phyloP scores from a whole-genome alignment of 768 basidiomycete species.

The Imleria badia region DNA sequence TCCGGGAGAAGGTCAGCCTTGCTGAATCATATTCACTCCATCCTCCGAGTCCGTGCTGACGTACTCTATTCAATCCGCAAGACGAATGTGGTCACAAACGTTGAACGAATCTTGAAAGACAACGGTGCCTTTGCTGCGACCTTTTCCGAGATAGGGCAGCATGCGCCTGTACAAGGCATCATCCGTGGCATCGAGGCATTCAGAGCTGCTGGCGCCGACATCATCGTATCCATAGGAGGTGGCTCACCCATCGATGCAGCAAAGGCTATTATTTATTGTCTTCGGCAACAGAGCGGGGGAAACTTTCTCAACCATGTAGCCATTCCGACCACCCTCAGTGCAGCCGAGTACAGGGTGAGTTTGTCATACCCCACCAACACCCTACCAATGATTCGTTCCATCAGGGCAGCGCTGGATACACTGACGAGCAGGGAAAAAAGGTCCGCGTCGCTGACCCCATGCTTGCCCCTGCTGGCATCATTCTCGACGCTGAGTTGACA shows the following conservation, averaged over 20 bases:
- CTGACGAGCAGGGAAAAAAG: slow-evolving; percentile 68
- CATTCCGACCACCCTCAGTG: slow-evolving; percentile 80
- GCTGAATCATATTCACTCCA: background rate
- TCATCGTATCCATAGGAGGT: slow-evolving; percentile 74
- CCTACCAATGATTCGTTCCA: slow-evolving; percentile 1
- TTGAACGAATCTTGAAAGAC: slow-evolving; percentile 49
- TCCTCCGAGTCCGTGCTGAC: slow-evolving; percentile 13
- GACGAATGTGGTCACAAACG: slow-evolving; percentile 25
- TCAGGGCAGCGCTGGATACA: slow-evolving; percentile 68
- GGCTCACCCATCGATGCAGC: slow-evolving; percentile 80
- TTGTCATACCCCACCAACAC: background rate
- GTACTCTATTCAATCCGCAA: too few relatives aligned
- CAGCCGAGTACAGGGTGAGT: slow-evolving; percentile 69
- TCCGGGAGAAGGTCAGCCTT: slow-evolving; percentile 54
- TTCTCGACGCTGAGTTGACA: slow-evolving; percentile 76
- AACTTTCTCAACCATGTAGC: slow-evolving; percentile 65
- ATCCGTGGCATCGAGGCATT: slow-evolving; percentile 53
- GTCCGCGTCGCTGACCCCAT: slow-evolving; percentile 50
- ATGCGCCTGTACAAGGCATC: slow-evolving; percentile 69
- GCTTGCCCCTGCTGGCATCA: slow-evolving; percentile 69
- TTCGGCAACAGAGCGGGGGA: slow-evolving; percentile 56
- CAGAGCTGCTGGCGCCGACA: slow-evolving; percentile 57
- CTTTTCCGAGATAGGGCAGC: slow-evolving; percentile 73
- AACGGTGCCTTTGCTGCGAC: slow-evolving; percentile 62
- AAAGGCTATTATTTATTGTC: slow-evolving; percentile 67